These are phyloP conservation scores for Brassica cretica DNA, from an alignment of 345 rosid genomes.

Conservation along the genomic window DNA sequence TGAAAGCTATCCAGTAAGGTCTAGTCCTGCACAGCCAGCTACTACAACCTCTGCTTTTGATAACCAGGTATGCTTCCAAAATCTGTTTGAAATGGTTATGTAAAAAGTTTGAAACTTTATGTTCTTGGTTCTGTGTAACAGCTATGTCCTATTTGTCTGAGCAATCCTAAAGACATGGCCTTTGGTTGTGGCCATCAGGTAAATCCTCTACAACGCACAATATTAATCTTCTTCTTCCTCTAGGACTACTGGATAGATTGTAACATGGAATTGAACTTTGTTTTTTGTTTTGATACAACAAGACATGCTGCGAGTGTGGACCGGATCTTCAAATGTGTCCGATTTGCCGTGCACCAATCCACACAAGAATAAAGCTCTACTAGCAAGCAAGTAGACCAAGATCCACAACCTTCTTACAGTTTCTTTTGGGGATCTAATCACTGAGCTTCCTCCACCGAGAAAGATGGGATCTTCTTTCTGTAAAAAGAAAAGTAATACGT, in stretches of 20 bases:
- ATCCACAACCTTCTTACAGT: neutral
- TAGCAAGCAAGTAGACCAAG: conserved; percentile 41
- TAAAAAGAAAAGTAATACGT: conserved; percentile 2
- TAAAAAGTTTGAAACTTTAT: neutral
- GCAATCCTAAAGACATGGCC: conserved; percentile 77
- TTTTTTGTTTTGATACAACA: conserved; percentile 16
- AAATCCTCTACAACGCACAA: conserved; percentile 18
- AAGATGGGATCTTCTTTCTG: conserved; percentile 25
- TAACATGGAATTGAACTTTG: conserved; percentile 2
- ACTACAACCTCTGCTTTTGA: conserved; percentile 55
- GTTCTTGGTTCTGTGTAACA: conserved; percentile 38
- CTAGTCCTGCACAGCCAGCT: conserved; percentile 55
- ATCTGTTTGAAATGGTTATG: neutral
- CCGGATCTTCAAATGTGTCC: conserved; percentile 74
- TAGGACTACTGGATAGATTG: neutral
- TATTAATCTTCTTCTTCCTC: neutral
- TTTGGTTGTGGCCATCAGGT: conserved; percentile 99
- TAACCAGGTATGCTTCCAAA: conserved; percentile 50
- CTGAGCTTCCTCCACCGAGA: conserved; percentile 19
- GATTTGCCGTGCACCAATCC: conserved; percentile 72
- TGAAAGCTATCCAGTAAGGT: conserved; percentile 41
- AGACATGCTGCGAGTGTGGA: conserved; percentile 93
- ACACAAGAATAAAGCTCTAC: conserved; percentile 84
- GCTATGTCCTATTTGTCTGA: conserved; percentile 86
- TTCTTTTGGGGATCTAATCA: conserved; percentile 20